Conservation (phyloP, 805 yeast genomes). For the Teunomyces pallodes region DNA sequence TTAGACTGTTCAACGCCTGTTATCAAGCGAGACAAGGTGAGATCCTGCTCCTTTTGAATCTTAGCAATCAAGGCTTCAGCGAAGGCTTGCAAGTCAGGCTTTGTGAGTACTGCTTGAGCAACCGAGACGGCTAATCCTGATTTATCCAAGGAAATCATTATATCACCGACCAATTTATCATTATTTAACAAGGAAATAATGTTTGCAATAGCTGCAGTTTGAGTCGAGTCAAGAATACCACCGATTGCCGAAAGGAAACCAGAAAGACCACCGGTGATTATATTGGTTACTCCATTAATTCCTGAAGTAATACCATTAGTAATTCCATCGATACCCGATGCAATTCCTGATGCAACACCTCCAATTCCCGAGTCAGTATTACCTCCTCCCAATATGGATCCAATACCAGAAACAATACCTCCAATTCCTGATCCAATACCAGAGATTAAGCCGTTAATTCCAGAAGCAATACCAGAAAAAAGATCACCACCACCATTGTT, state of each 20-base stretch:
- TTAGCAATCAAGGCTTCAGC: constrained; percentile 15
- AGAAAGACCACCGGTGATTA: constrained; percentile 2
- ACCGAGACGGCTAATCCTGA: constrained; percentile 22
- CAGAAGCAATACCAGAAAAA: not conserved
- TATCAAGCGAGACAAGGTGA: constrained; percentile 10
- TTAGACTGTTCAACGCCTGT: constrained; percentile 14
- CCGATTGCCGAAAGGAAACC: constrained; percentile 1
- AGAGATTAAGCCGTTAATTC: not conserved
- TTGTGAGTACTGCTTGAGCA: constrained; percentile 13
- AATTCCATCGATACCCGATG: not conserved
- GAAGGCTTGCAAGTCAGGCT: constrained; percentile 16
- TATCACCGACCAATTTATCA: constrained; percentile 15
- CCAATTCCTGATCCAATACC: not conserved
- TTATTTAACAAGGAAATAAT: constrained; percentile 17
- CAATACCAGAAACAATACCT: not conserved
- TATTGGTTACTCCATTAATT: constrained; percentile 1
- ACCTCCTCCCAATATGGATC: not conserved
- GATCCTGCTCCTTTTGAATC: constrained; percentile 11
- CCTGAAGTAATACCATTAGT: constrained; percentile 1
- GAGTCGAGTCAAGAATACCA: constrained; percentile 3
- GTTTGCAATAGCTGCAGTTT: constrained; percentile 5
- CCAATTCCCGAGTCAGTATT: not conserved
- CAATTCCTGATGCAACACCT: not conserved
- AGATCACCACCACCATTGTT: not conserved
- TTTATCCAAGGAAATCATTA: constrained; percentile 19